Base-by-base conservation (phyloP, 139 green algal genomes). In the Haematococcus sp. region DNA sequence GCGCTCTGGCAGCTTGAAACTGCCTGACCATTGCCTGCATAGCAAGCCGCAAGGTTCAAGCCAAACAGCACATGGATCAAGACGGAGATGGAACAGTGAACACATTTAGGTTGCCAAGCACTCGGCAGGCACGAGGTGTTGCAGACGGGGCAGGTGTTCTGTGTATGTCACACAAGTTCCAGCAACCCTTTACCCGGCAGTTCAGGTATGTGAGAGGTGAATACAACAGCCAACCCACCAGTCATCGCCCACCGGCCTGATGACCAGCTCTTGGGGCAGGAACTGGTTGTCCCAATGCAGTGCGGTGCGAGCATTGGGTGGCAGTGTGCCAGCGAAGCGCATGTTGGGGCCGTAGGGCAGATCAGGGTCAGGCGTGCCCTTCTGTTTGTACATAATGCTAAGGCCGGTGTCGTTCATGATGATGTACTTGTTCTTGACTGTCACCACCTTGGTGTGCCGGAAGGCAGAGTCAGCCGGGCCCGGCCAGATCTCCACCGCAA, bases 341-440 rank as follows among this genome's bases (percentile, higher is more conserved):
- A 27, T 68, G 7, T 76, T 73, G 2, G 78, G 25, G 65, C 84
- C 78, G 66, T 83, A 85, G 0, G n/a, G 25, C 22, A 27, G 17
- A 19, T 75, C 63, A 0, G 82, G 71, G 73, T 95, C 87, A 0
- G 83, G 83, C 17, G 87, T 91, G 52, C 84, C 84, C 44, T 83
- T 75, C 82, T 96, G 91, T 82, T 96, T 95, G 80, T 94, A 88
- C 78, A 92, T 84, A 27, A 96, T 84, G 1, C 67, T 44, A 61
- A 94, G 75, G 20, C 87, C 89, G 0, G 91, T 96, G 66, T 92
- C 81, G 80, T 96, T 96, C 63, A 93, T 85, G 44, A 95, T 82
- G 25, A 96, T 86, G 82, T 91, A 96, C 77, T 92, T 93, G 76
- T 87, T 89, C 82, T 94, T 95, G 7, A 96, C 79, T 0, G 88